Conservation (phyloP, 768 basidiomycete genomes). For the Macrolepiota albuminosa region DNA sequence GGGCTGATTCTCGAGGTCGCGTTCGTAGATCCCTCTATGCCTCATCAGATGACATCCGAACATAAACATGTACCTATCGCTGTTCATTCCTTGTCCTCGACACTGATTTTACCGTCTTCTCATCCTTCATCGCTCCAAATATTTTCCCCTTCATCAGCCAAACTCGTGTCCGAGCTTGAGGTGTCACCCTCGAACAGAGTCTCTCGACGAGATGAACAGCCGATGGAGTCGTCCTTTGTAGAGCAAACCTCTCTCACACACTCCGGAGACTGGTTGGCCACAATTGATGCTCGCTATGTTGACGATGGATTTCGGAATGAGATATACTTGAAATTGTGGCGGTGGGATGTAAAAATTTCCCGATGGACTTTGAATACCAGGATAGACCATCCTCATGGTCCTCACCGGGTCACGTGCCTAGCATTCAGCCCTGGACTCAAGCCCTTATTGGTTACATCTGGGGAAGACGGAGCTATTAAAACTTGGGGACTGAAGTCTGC, state of each 20-base stretch:
- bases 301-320: slow-evolving; percentile 63
- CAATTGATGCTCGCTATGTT: slow-evolving; percentile 70
- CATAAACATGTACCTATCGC: slow-evolving; percentile 59
- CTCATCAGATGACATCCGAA: slow-evolving; percentile 33
- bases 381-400: slow-evolving; percentile 83
- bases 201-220: slow-evolving; percentile 73
- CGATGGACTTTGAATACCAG: slow-evolving; percentile 82
- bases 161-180: slow-evolving; percentile 81
- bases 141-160: slow-evolving; percentile 69
- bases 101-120: slow-evolving; percentile 86
- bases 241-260: slow-evolving; percentile 63
- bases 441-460: slow-evolving; percentile 60
- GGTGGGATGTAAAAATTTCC: slow-evolving; percentile 62
- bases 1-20: neutral
- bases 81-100: slow-evolving; percentile 65
- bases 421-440: slow-evolving; percentile 56
- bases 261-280: slow-evolving; percentile 88
- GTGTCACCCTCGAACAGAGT: slow-evolving; percentile 92
- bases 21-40: slow-evolving; percentile 25
- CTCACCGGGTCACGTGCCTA: slow-evolving; percentile 53
- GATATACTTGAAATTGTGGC: slow-evolving; percentile 88
- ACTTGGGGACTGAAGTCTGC: slow-evolving; percentile 65
- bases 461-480: slow-evolving; percentile 72
- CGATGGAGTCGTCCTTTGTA: slow-evolving; percentile 71
- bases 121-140: slow-evolving; percentile 95